These are phyloP conservation scores for Daldinia vernicosa DNA, from an alignment of 495 filamentous ascomycete species.

Conservation along the genomic window DNA sequence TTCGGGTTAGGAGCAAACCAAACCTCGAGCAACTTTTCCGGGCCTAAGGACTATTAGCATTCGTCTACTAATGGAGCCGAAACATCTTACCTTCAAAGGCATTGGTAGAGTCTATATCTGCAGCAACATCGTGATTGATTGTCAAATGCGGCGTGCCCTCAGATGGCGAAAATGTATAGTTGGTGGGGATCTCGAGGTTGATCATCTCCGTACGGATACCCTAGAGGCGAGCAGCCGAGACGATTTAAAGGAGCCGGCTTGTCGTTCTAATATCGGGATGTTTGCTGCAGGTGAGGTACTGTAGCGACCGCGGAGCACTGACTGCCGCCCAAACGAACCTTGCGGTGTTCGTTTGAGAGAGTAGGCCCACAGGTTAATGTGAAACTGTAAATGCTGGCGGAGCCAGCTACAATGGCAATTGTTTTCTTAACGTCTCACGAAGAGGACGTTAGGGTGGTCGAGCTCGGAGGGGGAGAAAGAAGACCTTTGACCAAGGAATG, in stretches of 20 bases:
- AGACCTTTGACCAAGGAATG: conserved; percentile 85
- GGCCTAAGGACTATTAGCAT: conserved; percentile 61
- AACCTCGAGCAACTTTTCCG: conserved; percentile 98
- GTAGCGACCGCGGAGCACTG: conserved; percentile 68
- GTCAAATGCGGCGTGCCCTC: conserved; percentile 85
- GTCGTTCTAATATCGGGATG: conserved; percentile 32
- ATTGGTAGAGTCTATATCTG: conserved; percentile 94
- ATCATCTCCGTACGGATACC: conserved; percentile 72
- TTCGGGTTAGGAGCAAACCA: conserved; percentile 90
- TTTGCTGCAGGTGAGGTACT: conserved; percentile 40
- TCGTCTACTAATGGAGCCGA: neutral
- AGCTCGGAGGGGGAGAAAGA: conserved; percentile 81
- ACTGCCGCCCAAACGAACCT: conserved; percentile 90
- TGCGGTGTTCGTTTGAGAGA: conserved; percentile 88
- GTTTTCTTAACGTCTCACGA: conserved; percentile 61
- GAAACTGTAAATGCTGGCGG: conserved; percentile 58
- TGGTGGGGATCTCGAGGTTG: conserved; percentile 77
- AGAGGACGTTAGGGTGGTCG: conserved; percentile 85
- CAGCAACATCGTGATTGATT: conserved; percentile 94
- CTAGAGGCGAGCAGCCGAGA: conserved; percentile 23
- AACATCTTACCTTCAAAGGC: conserved; percentile 84
- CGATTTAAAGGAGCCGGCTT: conserved; percentile 9
- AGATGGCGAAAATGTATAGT: conserved; percentile 83
- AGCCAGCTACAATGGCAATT: conserved; percentile 63
- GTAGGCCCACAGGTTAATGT: conserved; percentile 86